A percentile compares a stretch with the other conserved stretches of the same genome.
Conservation (phyloP, 805 yeast genomes). For the Wickerhamiella cacticola region DNA sequence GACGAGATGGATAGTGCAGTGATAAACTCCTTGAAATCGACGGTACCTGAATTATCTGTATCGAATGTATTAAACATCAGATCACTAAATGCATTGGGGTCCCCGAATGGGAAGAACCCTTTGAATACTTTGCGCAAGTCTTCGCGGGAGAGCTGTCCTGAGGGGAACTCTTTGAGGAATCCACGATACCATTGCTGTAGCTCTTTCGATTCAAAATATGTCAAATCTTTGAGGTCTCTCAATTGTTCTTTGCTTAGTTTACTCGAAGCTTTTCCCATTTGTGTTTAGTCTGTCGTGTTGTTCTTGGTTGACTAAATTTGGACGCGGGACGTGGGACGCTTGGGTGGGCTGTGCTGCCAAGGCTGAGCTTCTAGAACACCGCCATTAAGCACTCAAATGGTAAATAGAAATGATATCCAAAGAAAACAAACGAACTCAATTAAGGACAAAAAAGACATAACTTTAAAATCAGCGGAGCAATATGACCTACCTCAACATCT, state of each 20-base stretch:
- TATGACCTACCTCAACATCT: too few species aligned
- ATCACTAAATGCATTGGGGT: slow-evolving; percentile 81
- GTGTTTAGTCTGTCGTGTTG: slow-evolving; percentile 1
- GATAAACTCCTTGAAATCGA: slow-evolving; percentile 88
- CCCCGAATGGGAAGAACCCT: slow-evolving; percentile 97
- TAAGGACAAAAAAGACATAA: too few species aligned
- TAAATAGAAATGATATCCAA: too few species aligned
- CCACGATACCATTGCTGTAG: slow-evolving; percentile 98
- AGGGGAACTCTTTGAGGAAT: slow-evolving; percentile 84
- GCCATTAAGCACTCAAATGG: too few species aligned
- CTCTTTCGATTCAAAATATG: slow-evolving; percentile 86
- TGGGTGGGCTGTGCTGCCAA: neutral
- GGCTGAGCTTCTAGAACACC: too few species aligned
- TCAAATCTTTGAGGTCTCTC: slow-evolving; percentile 64
- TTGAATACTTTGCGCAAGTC: slow-evolving; percentile 87
- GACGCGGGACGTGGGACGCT: neutral
- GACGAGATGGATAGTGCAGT: slow-evolving; percentile 77
- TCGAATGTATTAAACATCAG: slow-evolving; percentile 85
- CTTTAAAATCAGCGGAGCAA: too few species aligned
- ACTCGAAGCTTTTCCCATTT: slow-evolving; percentile 91
- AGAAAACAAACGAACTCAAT: too few species aligned
- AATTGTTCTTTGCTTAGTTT: slow-evolving; percentile 85
- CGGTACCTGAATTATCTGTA: slow-evolving; percentile 60
- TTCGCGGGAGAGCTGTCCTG: slow-evolving; percentile 72
- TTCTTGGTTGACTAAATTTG: neutral